Conservation (phyloP, 2,329 filamentous ascomycete species). For the Epichloe uncinata region DNA sequence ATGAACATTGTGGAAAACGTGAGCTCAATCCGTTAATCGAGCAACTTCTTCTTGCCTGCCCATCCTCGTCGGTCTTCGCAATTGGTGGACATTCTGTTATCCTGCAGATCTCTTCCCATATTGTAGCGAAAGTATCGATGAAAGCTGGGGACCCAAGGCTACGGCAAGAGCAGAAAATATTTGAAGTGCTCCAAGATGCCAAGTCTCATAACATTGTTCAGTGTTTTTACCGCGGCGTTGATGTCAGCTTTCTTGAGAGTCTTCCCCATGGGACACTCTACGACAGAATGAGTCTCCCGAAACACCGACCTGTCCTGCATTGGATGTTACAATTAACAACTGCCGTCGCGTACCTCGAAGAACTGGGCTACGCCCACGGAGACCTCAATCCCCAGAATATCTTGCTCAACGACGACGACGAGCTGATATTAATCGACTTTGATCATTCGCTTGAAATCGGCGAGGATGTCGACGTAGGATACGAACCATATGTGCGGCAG, state of each 20-base stretch:
- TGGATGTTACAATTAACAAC: constrained; percentile 9
- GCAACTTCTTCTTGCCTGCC: constrained; percentile 6
- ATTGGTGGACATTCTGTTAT: constrained; percentile 10
- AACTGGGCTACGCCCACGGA: constrained; percentile 8
- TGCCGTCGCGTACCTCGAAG: constrained; percentile 7
- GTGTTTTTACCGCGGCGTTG: constrained; percentile 4
- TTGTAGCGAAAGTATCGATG: constrained; percentile 9
- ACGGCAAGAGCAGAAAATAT: constrained; percentile 8
- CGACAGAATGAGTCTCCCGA: constrained; percentile 2
- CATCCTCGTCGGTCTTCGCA: constrained; percentile 7
- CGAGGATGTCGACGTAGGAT: constrained; percentile 8
- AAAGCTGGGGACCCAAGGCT: constrained; percentile 7
- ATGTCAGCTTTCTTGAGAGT: constrained; percentile 10
- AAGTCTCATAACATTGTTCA: constrained; percentile 6
- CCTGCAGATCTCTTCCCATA: constrained; percentile 7
- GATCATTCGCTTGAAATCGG: constrained; percentile 7
- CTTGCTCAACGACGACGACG: constrained; percentile 7
- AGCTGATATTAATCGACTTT: constrained; percentile 11
- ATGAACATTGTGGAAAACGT: not conserved
- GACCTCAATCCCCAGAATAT: constrained; percentile 12
- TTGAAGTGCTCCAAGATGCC: constrained; percentile 5
- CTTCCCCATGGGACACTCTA: constrained; percentile 7
- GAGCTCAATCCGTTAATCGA: constrained; percentile 7
- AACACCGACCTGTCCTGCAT: constrained; percentile 3
- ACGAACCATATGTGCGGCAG: constrained; percentile 11